phyloP scores from a whole-genome alignment of 257 asterid species.

The Buddleja alternifolia region DNA sequence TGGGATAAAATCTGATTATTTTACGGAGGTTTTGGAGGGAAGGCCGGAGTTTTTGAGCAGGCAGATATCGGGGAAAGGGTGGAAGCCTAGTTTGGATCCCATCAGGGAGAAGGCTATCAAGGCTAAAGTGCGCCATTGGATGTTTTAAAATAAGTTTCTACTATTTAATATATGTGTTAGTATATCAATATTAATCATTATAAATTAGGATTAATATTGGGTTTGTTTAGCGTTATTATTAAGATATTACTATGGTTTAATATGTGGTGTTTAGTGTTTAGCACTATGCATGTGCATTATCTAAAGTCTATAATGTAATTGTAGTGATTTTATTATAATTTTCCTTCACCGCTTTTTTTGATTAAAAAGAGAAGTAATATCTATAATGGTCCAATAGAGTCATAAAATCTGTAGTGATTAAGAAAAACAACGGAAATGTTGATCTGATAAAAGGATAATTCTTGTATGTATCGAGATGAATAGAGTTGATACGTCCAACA shows the following conservation, averaged over 20 bases:
- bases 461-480: no score
- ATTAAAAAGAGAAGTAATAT: no score
- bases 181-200: neutral
- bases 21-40: slow-evolving; percentile 60
- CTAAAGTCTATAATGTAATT: neutral
- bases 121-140: slow-evolving; percentile 61
- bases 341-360: no score
- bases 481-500: no score
- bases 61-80: slow-evolving; percentile 80
- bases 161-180: neutral
- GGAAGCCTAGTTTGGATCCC: slow-evolving; percentile 93
- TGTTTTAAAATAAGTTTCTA: slow-evolving; percentile 26
- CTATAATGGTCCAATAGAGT: no score
- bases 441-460: no score
- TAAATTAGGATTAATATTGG: neutral
- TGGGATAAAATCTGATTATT: slow-evolving; percentile 32
- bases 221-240: neutral
- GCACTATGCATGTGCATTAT: neutral
- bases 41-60: slow-evolving; percentile 70
- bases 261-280: no score
- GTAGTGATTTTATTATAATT: neutral
- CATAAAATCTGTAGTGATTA: no score
- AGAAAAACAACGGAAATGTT: no score
- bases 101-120: slow-evolving; percentile 61
- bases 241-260: no score